phyloP scores from a whole-genome alignment of 148 eudicot genomes.

The Oxyria digyna region DNA sequence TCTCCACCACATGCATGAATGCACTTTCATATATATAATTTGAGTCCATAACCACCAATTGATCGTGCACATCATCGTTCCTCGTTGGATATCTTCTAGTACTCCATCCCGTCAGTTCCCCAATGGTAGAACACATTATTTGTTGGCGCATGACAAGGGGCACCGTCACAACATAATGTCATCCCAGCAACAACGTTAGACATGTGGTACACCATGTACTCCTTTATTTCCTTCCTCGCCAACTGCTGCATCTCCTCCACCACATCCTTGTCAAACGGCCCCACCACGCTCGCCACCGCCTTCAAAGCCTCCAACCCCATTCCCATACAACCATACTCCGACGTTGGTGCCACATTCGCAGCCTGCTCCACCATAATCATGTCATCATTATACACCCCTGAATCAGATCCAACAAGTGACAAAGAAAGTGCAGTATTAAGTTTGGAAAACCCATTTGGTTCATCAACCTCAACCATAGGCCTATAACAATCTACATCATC shows the following conservation, averaged over 20 bases:
- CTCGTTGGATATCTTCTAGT: background rate
- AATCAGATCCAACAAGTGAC: no score
- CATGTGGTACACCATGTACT: constrained; percentile 41
- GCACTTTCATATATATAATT: no score
- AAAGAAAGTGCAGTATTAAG: no score
- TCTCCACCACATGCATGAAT: background rate
- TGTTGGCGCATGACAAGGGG: background rate
- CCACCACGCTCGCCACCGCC: background rate
- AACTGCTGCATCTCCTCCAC: constrained; percentile 73
- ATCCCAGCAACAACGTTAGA: background rate
- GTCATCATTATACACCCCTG: no score
- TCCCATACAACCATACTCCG: background rate
- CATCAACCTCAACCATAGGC: no score
- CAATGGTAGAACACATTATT: background rate
- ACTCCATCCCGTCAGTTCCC: background rate
- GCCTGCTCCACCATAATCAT: no score
- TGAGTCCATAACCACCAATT: no score
- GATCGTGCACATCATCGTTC: no score
- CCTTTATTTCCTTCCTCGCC: constrained; percentile 75
- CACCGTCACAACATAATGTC: background rate
- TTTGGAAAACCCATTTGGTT: no score
- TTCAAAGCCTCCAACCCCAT: background rate
- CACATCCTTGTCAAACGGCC: constrained; percentile 44
- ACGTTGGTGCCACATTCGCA: background rate
- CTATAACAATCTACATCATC: no score